Conservation (phyloP, 2,329 filamentous ascomycete species). For the Apiospora phragmitis region DNA sequence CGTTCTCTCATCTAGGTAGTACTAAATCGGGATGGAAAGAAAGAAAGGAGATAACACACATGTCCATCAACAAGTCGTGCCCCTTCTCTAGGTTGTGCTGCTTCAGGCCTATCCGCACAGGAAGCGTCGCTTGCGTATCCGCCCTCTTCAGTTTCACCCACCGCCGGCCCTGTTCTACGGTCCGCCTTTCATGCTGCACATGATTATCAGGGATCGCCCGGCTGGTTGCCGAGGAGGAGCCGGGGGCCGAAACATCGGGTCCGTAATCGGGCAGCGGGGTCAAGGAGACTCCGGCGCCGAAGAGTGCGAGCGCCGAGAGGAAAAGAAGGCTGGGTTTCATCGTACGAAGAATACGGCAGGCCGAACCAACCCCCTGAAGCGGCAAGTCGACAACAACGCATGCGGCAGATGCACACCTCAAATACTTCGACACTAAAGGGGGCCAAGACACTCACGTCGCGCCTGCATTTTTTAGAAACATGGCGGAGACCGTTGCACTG, state of each 20-base stretch:
- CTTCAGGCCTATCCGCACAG: constrained; percentile 28
- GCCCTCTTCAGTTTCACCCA: constrained; percentile 26
- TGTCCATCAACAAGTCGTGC: constrained; percentile 28
- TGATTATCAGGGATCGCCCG: constrained; percentile 21
- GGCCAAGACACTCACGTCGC: background rate
- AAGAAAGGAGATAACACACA: constrained; percentile 18
- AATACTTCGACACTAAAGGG: background rate
- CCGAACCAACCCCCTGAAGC: background rate
- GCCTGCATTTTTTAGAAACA: background rate
- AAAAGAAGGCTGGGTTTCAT: background rate
- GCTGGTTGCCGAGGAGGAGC: background rate
- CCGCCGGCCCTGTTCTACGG: constrained; percentile 19
- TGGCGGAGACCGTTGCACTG: too few species aligned
- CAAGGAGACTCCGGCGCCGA: background rate
- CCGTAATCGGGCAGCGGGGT: background rate
- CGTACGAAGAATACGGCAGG: background rate
- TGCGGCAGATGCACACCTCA: background rate
- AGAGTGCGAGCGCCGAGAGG: background rate
- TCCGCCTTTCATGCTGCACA: constrained; percentile 25
- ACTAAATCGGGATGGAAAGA: background rate
- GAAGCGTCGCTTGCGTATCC: constrained; percentile 21
- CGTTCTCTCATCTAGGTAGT: background rate
- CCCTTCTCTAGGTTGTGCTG: constrained; percentile 27
- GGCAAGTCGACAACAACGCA: background rate
- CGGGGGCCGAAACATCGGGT: background rate